These are phyloP conservation scores for Aquilaria malaccensis DNA, from an alignment of 345 rosid species.

Conservation along the genomic window DNA sequence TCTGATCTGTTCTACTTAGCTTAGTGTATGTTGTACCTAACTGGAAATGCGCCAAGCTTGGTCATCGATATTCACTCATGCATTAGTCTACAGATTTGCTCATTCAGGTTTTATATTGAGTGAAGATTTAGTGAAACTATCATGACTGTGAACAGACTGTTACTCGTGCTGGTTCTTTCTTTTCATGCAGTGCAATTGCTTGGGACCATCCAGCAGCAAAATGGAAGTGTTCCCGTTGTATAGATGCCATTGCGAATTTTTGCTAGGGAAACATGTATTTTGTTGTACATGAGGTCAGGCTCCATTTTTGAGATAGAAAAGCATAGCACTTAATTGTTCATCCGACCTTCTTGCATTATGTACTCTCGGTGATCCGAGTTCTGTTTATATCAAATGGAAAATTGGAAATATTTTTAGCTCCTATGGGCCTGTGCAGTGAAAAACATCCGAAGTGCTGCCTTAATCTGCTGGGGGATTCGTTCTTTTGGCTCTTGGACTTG, in stretches of 20 bases:
- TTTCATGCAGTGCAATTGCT: constrained; percentile 29
- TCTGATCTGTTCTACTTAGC: neutral
- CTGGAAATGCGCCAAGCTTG: no score
- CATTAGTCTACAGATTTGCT: no score
- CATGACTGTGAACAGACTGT: neutral
- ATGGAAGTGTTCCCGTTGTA: constrained; percentile 45
- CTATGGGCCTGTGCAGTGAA: no score
- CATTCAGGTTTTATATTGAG: neutral
- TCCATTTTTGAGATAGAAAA: constrained; percentile 27
- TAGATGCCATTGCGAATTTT: constrained; percentile 27
- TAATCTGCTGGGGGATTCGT: no score
- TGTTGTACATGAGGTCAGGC: constrained; percentile 36
- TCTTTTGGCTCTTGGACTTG: no score
- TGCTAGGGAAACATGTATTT: constrained; percentile 22
- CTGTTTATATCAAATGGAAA: constrained; percentile 23
- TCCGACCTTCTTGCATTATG: constrained; percentile 16
- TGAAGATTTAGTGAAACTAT: neutral
- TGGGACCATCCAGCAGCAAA: constrained; percentile 32
- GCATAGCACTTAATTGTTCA: constrained; percentile 18
- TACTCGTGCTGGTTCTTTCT: constrained; percentile 2
- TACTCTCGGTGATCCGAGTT: constrained; percentile 6
- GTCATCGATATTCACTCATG: no score
- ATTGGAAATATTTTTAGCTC: neutral
- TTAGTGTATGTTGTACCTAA: no score
- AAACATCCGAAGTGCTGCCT: no score